A percentile compares a stretch with the other conserved stretches of the same genome.
Conservation (phyloP, 371 early-diverging fungal species). For the Quaeritorhiza haematococci region DNA sequence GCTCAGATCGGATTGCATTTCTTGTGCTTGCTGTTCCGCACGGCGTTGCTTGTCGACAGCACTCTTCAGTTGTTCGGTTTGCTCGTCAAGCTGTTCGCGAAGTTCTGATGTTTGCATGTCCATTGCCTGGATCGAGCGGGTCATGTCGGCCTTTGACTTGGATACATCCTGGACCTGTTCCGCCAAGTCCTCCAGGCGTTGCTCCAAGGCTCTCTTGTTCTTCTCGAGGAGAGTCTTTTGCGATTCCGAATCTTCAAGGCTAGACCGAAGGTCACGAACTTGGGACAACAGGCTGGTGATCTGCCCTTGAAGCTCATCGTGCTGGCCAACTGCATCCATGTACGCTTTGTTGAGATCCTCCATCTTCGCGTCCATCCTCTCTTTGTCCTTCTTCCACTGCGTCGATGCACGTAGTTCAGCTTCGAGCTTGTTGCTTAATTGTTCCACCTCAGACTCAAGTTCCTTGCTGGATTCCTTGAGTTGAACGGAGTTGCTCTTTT, state of each 20-base stretch:
- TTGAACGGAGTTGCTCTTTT: conserved; percentile 53
- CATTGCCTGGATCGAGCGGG: conserved; percentile 46
- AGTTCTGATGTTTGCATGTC: conserved; percentile 54
- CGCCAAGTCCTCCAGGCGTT: conserved; percentile 66
- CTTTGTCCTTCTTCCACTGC: conserved; percentile 64
- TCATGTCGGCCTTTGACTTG: conserved; percentile 56
- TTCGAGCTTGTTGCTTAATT: conserved; percentile 44
- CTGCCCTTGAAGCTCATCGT: conserved; percentile 53
- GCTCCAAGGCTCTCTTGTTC: conserved; percentile 62
- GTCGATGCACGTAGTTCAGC: conserved; percentile 46
- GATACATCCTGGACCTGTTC: conserved; percentile 60
- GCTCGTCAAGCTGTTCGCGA: conserved; percentile 67
- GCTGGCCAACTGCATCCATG: conserved; percentile 34
- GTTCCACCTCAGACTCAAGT: conserved; percentile 51
- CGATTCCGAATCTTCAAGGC: conserved; percentile 62
- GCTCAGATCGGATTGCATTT: conserved; percentile 54
- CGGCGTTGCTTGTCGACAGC: conserved; percentile 59
- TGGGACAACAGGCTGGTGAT: conserved; percentile 38
- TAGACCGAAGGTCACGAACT: conserved; percentile 46
- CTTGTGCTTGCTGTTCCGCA: conserved; percentile 50
- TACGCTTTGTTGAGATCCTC: conserved; percentile 53
- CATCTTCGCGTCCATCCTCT: conserved; percentile 50
- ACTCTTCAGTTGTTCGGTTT: conserved; percentile 46
- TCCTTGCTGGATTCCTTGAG: conserved; percentile 60
- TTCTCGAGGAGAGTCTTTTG: conserved; percentile 55